Evolutionary conservation across 768 basidiomycete species (phyloP).

Genomic region (Porphyrellus cyaneotinctus): DNA sequence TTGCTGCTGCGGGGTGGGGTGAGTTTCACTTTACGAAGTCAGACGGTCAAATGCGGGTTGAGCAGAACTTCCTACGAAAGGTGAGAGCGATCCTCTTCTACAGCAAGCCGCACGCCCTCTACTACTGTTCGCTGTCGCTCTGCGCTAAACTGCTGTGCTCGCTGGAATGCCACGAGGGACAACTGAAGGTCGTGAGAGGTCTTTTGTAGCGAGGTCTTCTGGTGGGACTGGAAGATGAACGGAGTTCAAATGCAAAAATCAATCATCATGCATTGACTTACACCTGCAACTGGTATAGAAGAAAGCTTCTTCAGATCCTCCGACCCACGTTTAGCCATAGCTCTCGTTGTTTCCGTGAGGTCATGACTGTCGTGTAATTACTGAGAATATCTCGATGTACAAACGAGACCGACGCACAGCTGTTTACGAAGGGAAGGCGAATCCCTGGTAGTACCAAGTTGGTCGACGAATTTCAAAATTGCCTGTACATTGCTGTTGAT

Average conservation of each 20-base stretch:
- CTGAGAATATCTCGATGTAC: constrained; percentile 2
- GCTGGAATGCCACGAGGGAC: constrained; percentile 88
- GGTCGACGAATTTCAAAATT: constrained; percentile 93
- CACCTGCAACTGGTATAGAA: constrained; percentile 56
- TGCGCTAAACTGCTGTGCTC: constrained; percentile 84
- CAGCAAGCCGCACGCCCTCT: constrained; percentile 76
- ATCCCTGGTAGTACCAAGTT: constrained; percentile 83
- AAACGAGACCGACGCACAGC: constrained; percentile 52
- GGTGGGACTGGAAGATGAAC: constrained; percentile 51
- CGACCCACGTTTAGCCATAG: constrained; percentile 91
- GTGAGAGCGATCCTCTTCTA: constrained; percentile 64
- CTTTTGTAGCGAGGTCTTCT: constrained; percentile 84
- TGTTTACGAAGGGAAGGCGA: constrained; percentile 75
- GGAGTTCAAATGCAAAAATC: background rate
- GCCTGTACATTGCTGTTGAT: constrained; percentile 97
- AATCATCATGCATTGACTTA: constrained; percentile 31
- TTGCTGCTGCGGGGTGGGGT: constrained; percentile 52
- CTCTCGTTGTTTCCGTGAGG: constrained; percentile 89
- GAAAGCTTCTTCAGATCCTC: constrained; percentile 91
- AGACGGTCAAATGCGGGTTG: background rate
- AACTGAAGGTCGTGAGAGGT: constrained; percentile 90
- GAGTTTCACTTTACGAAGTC: constrained; percentile 30
- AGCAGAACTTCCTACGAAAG: constrained; percentile 13
- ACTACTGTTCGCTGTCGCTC: constrained; percentile 89
- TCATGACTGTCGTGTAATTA: constrained; percentile 62